Evolutionary conservation across 2,329 filamentous ascomycete genomes (phyloP).

Genomic region (Fusarium anthophilum): DNA sequence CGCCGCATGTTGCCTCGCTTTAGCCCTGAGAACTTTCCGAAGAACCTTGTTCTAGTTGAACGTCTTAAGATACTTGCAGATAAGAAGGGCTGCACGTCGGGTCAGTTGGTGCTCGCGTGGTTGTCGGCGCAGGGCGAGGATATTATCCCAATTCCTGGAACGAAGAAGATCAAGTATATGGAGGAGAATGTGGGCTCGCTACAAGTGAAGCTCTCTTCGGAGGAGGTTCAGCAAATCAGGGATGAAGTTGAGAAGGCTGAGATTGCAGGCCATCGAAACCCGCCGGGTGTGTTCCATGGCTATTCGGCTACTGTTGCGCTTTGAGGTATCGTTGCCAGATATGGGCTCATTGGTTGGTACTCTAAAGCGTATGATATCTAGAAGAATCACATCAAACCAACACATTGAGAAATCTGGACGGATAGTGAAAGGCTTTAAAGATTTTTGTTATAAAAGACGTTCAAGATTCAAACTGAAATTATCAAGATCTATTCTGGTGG

Average conservation of each 20-base stretch:
- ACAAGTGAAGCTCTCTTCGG: rapidly evolving
- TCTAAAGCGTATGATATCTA: neutral
- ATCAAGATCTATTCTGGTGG: conserved; percentile 1
- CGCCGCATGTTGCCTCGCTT: neutral
- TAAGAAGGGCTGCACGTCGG: neutral
- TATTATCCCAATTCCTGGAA: neutral
- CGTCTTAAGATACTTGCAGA: rapidly evolving
- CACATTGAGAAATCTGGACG: neutral
- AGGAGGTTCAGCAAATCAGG: neutral
- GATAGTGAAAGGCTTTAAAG: neutral
- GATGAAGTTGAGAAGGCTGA: neutral
- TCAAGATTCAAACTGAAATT: neutral
- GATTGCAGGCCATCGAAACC: neutral
- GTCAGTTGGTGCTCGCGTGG: neutral
- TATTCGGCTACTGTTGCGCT: neutral
- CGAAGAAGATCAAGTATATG: neutral
- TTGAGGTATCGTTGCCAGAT: neutral
- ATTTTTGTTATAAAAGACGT: neutral
- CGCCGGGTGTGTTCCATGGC: neutral
- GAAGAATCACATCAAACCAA: neutral
- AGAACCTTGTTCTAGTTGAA: neutral
- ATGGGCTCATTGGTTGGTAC: too few species aligned
- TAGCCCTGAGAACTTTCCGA: neutral
- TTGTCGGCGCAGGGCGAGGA: neutral
- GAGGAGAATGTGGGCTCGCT: neutral